Evolutionary conservation across 2,329 filamentous ascomycete species (phyloP).

Genomic region (Tolypocladium endophyticum): DNA sequence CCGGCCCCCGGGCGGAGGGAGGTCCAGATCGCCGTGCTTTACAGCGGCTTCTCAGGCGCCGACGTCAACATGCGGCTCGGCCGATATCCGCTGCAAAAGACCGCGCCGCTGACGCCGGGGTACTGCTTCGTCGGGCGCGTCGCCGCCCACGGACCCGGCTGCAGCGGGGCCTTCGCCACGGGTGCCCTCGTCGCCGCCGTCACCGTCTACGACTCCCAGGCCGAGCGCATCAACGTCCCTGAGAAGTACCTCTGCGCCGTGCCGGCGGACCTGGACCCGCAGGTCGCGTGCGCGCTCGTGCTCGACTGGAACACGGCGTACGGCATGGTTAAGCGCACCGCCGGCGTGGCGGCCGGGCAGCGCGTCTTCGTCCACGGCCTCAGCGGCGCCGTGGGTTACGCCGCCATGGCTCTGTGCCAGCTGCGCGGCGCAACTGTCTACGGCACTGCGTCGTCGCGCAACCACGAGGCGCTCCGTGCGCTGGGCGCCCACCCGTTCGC

Average conservation of each 20-base stretch:
- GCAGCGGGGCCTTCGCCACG: constrained; percentile 14
- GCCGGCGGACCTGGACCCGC: constrained; percentile 27
- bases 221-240: constrained; percentile 32
- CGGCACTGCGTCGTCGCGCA: constrained; percentile 35
- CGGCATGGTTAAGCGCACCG: constrained; percentile 23
- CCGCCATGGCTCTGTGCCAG: constrained; percentile 27
- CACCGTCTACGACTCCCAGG: constrained; percentile 30
- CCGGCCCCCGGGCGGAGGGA: constrained; percentile 28
- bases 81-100: constrained; percentile 32
- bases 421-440: constrained; percentile 34
- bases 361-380: constrained; percentile 40
- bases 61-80: constrained; percentile 40
- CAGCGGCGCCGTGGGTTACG: constrained; percentile 37
- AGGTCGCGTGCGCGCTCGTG: constrained; percentile 27
- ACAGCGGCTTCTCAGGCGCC: constrained; percentile 34
- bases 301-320: constrained; percentile 36
- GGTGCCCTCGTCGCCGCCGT: constrained; percentile 25
- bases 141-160: constrained; percentile 20
- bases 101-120: constrained; percentile 36
- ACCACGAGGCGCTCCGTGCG: constrained; percentile 27
- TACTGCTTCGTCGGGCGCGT: constrained; percentile 37
- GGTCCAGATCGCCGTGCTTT: constrained; percentile 35
- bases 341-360: constrained; percentile 29
- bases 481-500: constrained; percentile 31
- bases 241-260: constrained; percentile 34